Conservation (phyloP, 2,329 filamentous ascomycete genomes). For the Neospermospora avenae region DNA sequence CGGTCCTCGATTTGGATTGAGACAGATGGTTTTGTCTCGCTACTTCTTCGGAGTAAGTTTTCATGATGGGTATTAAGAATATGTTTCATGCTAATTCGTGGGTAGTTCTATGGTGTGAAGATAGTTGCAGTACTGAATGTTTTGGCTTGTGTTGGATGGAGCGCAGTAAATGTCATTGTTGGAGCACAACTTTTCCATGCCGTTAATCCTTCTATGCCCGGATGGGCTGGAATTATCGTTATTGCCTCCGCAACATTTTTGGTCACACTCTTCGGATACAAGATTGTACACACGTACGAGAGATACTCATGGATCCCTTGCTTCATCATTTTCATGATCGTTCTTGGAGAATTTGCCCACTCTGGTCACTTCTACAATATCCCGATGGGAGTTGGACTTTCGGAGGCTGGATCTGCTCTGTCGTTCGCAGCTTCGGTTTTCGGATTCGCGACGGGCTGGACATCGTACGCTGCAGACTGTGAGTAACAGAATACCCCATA, state of each 20-base stretch:
- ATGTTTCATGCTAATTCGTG: constrained; percentile 3
- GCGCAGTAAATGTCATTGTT: constrained; percentile 74
- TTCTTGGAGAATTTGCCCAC: constrained; percentile 64
- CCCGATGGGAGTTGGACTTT: constrained; percentile 55
- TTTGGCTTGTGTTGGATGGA: constrained; percentile 71
- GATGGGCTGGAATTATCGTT: constrained; percentile 70
- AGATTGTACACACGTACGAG: constrained; percentile 74
- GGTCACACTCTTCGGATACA: constrained; percentile 72
- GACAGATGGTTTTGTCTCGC: constrained; percentile 77
- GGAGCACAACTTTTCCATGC: constrained; percentile 75
- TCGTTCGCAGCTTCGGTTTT: constrained; percentile 65
- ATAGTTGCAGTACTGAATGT: constrained; percentile 67
- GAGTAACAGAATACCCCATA: too few relatives aligned
- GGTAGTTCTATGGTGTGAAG: constrained; percentile 24
- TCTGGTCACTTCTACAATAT: constrained; percentile 60
- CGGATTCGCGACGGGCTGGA: constrained; percentile 71
- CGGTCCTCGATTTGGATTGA: constrained; percentile 68
- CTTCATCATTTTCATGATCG: constrained; percentile 69
- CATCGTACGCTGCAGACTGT: constrained; percentile 68
- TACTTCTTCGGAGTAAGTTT: constrained; percentile 71
- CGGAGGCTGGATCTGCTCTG: constrained; percentile 60
- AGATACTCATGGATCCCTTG: constrained; percentile 72
- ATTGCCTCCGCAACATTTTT: constrained; percentile 66
- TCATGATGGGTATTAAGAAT: background rate
- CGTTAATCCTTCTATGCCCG: constrained; percentile 66